A percentile compares a stretch with the other conserved stretches of the same genome.
Conservation (phyloP, 208 protist genomes). For the Vickermania spadyakhi region DNA sequence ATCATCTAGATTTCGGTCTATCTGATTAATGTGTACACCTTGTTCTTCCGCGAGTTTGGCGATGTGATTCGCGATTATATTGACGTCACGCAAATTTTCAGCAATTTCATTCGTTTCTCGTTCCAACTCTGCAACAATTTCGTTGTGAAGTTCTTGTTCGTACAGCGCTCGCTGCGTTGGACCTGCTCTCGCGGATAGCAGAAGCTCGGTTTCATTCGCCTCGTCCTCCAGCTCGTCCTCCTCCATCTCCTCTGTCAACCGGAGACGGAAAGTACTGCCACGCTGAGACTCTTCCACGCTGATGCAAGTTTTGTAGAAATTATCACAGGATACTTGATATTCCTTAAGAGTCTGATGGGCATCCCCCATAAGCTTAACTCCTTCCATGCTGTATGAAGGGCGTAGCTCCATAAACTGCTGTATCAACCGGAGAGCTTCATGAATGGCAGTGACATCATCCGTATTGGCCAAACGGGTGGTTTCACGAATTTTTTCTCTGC, state of each 20-base stretch:
- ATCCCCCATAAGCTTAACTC: conserved; percentile 65
- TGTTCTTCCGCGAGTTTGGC: conserved; percentile 77
- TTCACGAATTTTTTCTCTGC: conserved; percentile 62
- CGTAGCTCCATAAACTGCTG: conserved; percentile 69
- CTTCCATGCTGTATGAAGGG: conserved; percentile 43
- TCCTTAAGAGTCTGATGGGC: conserved; percentile 45
- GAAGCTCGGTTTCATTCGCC: conserved; percentile 15
- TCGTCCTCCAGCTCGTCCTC: conserved; percentile 19
- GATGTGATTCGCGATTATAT: conserved; percentile 84
- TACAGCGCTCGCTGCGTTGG: conserved; percentile 41
- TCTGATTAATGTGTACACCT: conserved; percentile 55
- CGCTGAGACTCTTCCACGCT: conserved; percentile 50
- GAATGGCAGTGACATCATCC: conserved; percentile 59
- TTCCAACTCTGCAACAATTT: conserved; percentile 76
- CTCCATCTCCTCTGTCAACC: conserved; percentile 15
- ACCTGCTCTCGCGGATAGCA: background rate
- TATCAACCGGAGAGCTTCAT: conserved; percentile 52
- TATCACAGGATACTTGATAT: conserved; percentile 68
- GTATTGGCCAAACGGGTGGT: conserved; percentile 40
- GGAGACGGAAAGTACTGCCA: conserved; percentile 10
- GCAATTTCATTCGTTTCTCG: conserved; percentile 78
- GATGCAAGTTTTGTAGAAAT: conserved; percentile 81
- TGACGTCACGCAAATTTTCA: conserved; percentile 76
- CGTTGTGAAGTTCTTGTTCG: conserved; percentile 68
- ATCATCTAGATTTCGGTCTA: conserved; percentile 49